Evolutionary conservation across 208 protist species (phyloP).

Genomic region (Wallacemonas collosoma): DNA sequence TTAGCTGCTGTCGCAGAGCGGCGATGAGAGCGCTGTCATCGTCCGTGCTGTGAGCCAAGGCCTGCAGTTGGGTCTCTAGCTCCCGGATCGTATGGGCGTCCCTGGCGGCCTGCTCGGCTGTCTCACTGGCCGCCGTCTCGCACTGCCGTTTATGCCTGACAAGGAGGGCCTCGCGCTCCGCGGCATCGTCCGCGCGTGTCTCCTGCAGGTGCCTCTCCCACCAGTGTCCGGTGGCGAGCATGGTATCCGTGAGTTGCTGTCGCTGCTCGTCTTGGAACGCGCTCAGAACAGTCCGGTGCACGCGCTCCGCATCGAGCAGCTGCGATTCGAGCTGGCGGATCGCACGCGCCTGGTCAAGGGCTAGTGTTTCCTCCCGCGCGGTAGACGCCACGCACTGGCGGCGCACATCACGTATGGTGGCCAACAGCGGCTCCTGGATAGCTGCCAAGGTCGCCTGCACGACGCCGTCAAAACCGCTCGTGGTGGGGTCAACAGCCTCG

Average conservation of each 20-base stretch:
- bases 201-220: not conserved
- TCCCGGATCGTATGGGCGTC: not conserved
- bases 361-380: not conserved
- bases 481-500: too few species aligned
- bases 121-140: too few species aligned
- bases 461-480: too few species aligned
- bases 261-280: not conserved
- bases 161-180: not conserved
- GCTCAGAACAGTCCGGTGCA: not conserved
- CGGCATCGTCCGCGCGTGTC: not conserved
- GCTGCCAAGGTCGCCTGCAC: too few species aligned
- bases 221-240: not conserved
- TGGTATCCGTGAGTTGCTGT: not conserved
- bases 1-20: not conserved
- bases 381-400: conserved; percentile 1
- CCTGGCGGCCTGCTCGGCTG: too few species aligned
- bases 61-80: not conserved
- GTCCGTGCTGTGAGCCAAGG: not conserved
- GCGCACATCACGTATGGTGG: not conserved
- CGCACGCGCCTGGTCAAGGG: not conserved
- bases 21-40: not conserved
- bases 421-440: not conserved
- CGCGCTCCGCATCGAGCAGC: not conserved
- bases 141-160: too few species aligned
- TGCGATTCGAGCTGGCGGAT: not conserved